These are phyloP conservation scores for Tetrahymena thermophila DNA, from an alignment of 73 alveolate species.

Conservation along the genomic window DNA sequence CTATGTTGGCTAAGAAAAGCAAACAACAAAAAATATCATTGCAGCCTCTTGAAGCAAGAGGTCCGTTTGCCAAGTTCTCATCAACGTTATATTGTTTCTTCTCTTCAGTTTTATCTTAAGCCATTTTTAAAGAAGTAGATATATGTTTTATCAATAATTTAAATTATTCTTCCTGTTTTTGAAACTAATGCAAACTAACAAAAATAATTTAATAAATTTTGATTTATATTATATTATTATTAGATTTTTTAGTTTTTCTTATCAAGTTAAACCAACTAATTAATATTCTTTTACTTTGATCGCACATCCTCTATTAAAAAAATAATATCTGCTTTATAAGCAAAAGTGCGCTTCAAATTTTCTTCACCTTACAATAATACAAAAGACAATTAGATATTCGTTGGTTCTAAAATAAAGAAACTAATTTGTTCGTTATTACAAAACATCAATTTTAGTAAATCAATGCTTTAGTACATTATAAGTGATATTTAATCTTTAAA, in stretches of 20 bases:
- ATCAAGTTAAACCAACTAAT: not conserved
- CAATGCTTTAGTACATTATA: too few species aligned
- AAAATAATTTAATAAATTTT: too few species aligned
- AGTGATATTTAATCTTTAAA: too few species aligned
- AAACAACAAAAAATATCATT: slow-evolving; percentile 82
- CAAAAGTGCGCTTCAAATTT: not conserved
- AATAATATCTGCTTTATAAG: too few species aligned
- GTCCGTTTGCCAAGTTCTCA: slow-evolving; percentile 68
- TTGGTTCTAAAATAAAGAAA: not conserved
- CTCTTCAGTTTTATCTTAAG: not conserved
- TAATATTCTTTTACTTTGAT: not conserved
- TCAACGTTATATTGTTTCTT: not conserved
- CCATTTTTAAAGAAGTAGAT: not conserved
- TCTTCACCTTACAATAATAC: not conserved
- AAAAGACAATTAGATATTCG: not conserved
- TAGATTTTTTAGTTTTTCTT: not conserved
- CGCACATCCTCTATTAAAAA: not conserved
- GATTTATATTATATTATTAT: not conserved
- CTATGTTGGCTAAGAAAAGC: slow-evolving; percentile 61
- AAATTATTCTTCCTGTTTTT: not conserved
- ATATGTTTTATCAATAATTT: not conserved
- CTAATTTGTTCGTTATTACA: not conserved
- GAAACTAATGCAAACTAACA: not conserved
- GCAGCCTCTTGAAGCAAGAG: slow-evolving; percentile 76
- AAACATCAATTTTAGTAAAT: not conserved